Percentiles rank a stretch among this genome's conserved stretches.
Evolutionary conservation across 2,329 filamentous ascomycete genomes (phyloP).

Genomic region (Aspergillus hiratsukae): DNA sequence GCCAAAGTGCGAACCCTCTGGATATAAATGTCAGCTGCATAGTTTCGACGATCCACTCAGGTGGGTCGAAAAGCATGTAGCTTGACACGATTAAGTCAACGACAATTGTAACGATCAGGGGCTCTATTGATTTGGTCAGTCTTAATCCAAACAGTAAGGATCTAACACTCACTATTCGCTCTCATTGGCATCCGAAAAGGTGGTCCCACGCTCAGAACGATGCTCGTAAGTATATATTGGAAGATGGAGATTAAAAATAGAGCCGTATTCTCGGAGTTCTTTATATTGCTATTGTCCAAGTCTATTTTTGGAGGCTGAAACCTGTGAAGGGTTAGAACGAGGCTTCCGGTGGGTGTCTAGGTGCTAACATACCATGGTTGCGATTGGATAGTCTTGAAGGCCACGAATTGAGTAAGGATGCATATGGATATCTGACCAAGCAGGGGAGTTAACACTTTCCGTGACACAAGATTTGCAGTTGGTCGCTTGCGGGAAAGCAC

Average conservation of each 20-base stretch:
- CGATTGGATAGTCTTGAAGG: constrained; percentile 67
- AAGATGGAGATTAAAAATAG: constrained; percentile 89
- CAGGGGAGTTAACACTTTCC: constrained; percentile 85
- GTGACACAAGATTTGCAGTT: constrained; percentile 84
- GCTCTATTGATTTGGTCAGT: constrained; percentile 50
- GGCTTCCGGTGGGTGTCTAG: not conserved
- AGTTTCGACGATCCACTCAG: constrained; percentile 61
- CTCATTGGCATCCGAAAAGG: constrained; percentile 80
- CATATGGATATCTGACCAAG: constrained; percentile 83
- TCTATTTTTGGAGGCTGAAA: constrained; percentile 76
- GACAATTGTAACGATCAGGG: constrained; percentile 74
- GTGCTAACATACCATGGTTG: constrained; percentile 65
- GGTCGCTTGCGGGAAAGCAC: constrained; percentile 77
- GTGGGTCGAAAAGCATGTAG: constrained; percentile 78
- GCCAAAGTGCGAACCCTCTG: constrained; percentile 64
- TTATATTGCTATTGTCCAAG: constrained; percentile 73
- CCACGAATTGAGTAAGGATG: constrained; percentile 69
- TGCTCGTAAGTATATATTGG: constrained; percentile 86
- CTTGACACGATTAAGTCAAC: constrained; percentile 62
- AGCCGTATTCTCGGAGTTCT: constrained; percentile 89
- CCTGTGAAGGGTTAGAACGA: constrained; percentile 38
- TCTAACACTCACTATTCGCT: constrained; percentile 64
- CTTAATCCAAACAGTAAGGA: constrained; percentile 1
- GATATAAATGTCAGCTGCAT: constrained; percentile 87
- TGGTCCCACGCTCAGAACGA: constrained; percentile 84